Evolutionary conservation across 345 rosid genomes (phyloP), one percentile per base, ranked within the genome.

Genomic region (Syzygium aqueum): DNA sequence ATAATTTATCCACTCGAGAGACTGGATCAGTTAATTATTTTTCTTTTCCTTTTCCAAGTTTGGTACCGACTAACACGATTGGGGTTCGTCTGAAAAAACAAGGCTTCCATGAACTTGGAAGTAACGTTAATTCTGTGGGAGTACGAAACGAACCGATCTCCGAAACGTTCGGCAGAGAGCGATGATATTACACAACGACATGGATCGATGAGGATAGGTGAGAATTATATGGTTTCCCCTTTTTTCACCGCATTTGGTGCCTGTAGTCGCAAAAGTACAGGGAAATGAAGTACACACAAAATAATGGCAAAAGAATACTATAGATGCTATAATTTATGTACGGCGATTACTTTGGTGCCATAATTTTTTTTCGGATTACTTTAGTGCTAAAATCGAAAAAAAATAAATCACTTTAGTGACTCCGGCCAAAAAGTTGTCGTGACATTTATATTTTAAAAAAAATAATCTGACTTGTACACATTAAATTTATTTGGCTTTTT

Each of bases 41-140:
- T 8, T 33, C 46, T 0, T 19, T 61, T 57, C 27, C 2, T 61
- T 0, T 61, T 61, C 1, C n/a, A n/a, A 27, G 33, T 61, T 61
- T 1, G 17, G 28, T 16, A 0, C 17, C n/a, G 0, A 0, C 67
- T 0, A n/a, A 6, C n/a, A 3, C 0, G 1, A 61, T 61, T 61
- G 73, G 9, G 9, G n/a, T 61, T 61, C 1, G 0, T n/a, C 0
- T 1, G 0, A 57, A n/a, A 57, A 57, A 11, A 57, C 0, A 0
- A 0, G 65, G 27, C 15, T 57, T 57, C 7, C 65, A 10, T 25
- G 15, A 11, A 25, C 25, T 57, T 61, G 28, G 33, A 61, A 61
- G 73, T n/a, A n/a, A 61, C 1, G n/a, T 61, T 3, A 13, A n/a
- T 61, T 61, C 0, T 13, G 0, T n/a, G 12, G 19, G 17, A 0